These are phyloP conservation scores for Suhomyces guaymorum DNA, from an alignment of 1,139 yeast species.

Conservation along the genomic window DNA sequence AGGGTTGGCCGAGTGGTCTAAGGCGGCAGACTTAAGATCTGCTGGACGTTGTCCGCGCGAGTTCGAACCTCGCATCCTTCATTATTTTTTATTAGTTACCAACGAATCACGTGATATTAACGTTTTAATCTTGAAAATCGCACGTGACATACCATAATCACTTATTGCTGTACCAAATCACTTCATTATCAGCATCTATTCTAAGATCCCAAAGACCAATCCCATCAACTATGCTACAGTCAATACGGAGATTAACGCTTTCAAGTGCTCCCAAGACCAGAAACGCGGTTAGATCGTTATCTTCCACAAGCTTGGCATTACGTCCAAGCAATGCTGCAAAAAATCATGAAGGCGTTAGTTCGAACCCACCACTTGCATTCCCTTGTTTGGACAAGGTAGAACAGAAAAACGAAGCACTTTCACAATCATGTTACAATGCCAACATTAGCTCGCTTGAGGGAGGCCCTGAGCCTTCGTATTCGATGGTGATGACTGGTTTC, in stretches of 20 bases:
- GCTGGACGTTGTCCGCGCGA: constrained; percentile 71
- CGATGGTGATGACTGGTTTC: constrained; percentile 70
- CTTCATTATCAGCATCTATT: too few relatives aligned
- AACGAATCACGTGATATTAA: too few relatives aligned
- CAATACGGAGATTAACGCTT: too few relatives aligned
- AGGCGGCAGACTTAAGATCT: constrained; percentile 56
- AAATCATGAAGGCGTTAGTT: constrained; percentile 18
- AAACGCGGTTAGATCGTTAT: background rate
- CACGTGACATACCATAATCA: constrained; percentile 13
- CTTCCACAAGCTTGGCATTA: background rate
- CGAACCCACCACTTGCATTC: constrained; percentile 70
- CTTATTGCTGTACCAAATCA: background rate
- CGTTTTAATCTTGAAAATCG: too few relatives aligned
- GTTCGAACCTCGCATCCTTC: constrained; percentile 87
- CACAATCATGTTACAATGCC: constrained; percentile 21
- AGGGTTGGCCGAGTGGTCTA: constrained; percentile 57
- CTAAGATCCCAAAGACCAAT: too few relatives aligned
- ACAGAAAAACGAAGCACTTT: constrained; percentile 51
- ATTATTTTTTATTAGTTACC: constrained; percentile 53
- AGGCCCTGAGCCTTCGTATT: constrained; percentile 86
- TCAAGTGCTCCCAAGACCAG: too few relatives aligned
- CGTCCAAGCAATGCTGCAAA: constrained; percentile 1
- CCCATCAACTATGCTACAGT: too few relatives aligned
- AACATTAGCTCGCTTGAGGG: constrained; percentile 53
- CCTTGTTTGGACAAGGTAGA: constrained; percentile 86